Evolutionary conservation across 2,329 filamentous ascomycete species (phyloP).

Genomic region (Xylariaceae sp.): DNA sequence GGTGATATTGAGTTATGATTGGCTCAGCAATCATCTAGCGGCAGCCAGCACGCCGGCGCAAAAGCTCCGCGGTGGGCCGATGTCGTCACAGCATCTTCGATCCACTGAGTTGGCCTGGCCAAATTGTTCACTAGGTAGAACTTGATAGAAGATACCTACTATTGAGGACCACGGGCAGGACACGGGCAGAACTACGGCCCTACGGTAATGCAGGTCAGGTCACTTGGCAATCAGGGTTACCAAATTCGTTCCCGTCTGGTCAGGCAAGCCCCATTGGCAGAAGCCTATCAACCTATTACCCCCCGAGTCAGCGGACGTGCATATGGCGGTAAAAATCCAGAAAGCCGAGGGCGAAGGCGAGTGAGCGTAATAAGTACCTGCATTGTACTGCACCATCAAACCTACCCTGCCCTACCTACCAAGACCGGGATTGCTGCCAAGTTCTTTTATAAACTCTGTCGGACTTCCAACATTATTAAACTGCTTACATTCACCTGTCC

Average conservation of each 20-base stretch:
- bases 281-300: no score
- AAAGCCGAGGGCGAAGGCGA: slow-evolving; percentile 4
- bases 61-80: slow-evolving; percentile 24
- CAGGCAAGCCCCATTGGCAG: background rate
- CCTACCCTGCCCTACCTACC: background rate
- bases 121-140: background rate
- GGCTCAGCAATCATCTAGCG: background rate
- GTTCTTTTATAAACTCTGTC: background rate
- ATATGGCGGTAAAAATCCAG: no score
- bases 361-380: slow-evolving; percentile 12
- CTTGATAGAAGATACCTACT: background rate
- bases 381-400: slow-evolving; percentile 5
- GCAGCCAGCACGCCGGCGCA: slow-evolving; percentile 14
- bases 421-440: background rate
- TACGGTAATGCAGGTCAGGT: background rate
- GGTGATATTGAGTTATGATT: slow-evolving; percentile 7
- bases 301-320: no score
- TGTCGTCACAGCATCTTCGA: slow-evolving; percentile 27
- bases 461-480: background rate
- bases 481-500: background rate
- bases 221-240: slow-evolving; percentile 4
- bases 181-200: no score
- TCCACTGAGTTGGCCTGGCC: background rate
- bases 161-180: background rate
- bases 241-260: background rate